phyloP scores from a whole-genome alignment of 306 rosid genomes.

The Ormosia semicastrata region DNA sequence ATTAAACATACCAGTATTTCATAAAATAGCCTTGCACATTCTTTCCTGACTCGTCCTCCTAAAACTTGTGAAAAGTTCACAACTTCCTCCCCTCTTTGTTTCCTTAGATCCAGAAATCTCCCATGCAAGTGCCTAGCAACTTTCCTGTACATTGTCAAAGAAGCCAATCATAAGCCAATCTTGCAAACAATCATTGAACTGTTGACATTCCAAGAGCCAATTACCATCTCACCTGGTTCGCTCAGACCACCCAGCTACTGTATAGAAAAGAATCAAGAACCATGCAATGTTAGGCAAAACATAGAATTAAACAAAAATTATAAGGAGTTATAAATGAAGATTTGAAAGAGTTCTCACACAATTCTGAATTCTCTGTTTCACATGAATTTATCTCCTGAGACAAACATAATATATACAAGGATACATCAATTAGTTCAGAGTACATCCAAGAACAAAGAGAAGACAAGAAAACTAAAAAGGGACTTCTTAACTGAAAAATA shows the following conservation, averaged over 20 bases:
- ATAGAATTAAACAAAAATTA: conserved; percentile 11
- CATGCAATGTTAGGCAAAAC: conserved; percentile 19
- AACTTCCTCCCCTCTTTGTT: conserved; percentile 29
- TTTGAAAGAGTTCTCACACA: conserved; percentile 53
- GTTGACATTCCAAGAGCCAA: conserved; percentile 14
- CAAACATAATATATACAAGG: background rate
- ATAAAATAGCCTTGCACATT: conserved; percentile 69
- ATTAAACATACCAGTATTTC: conserved; percentile 75
- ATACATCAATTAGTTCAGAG: conserved; percentile 23
- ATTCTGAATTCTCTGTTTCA: conserved; percentile 31
- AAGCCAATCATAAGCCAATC: conserved; percentile 15
- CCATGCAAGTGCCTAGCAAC: conserved; percentile 53
- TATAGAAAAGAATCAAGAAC: conserved; percentile 34
- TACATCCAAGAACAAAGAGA: background rate
- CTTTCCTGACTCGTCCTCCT: conserved; percentile 50
- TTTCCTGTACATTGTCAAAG: conserved; percentile 48
- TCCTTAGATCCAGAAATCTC: conserved; percentile 36
- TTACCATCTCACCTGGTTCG: conserved; percentile 63
- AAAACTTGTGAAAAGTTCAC: conserved; percentile 52
- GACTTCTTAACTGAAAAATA: background rate
- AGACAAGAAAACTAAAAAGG: background rate
- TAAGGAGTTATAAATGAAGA: conserved; percentile 16
- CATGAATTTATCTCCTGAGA: conserved; percentile 51
- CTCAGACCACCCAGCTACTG: conserved; percentile 67
- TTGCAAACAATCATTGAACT: conserved; percentile 8